Base-by-base conservation (phyloP, 805 yeast genomes). In the Jamesozyma hellenica region DNA sequence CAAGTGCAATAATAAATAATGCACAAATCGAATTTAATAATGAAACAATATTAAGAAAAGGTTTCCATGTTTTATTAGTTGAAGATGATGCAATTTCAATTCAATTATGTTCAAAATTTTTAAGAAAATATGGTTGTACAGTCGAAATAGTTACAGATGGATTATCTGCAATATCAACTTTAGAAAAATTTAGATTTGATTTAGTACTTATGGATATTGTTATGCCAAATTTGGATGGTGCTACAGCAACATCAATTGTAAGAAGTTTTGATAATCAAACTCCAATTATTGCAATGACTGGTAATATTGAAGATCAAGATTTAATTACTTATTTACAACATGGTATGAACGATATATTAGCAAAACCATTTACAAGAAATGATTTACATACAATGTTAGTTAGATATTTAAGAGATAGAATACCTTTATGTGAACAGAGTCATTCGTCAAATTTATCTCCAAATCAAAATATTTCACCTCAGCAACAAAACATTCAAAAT, bases 131-230 rank as follows among this genome's bases (percentile, higher is more conserved):
- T 57, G 96, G 96, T 0, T 88, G 96, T 58, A 78, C 86, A 12
- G 95, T 90, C 4, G 90, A 92, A 35, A 85, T 87, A 15, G 96
- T 85, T 0, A 81, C 86, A 4, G 96, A 90, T 63, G 99, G 98
- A 0, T 63, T 90, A 10, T 79, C 84, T 28, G 96, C 96, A 3
- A 86, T 92, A 33, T 72, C 77, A 27, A 80, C 78, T 0, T 74
- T 82, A 25, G 88, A 80, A 54, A 74, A 75, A 37, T 74, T 75
- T 28, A 74, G 79, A 49, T 83, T 78, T 52, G 94, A 82, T 60
- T 64, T 83, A 42, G 90, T 83, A 1, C 59, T 83, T 33, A 83
- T 83, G 94, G 94, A 83, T 62, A 83, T 83, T 38, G 90, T 83
- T 17, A 83, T 83, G 92, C 94, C 94, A 11, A 82, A 81, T 56